Conservation (phyloP, 106 monocot genomes). For the Gastrodia elata region DNA sequence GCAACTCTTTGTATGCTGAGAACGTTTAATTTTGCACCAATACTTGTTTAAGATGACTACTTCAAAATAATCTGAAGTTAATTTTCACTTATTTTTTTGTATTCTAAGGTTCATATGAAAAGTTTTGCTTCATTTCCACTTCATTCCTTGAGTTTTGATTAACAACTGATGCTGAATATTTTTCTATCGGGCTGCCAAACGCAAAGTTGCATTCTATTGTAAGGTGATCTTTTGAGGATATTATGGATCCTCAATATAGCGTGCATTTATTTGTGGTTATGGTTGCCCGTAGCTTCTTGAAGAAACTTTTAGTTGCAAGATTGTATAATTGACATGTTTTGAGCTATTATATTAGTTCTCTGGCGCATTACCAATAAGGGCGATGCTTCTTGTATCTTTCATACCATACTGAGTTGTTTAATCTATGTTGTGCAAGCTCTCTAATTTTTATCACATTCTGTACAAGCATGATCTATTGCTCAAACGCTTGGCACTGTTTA, state of each 20-base stretch:
- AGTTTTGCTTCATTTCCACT: slow-evolving; percentile 6
- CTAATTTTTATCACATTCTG: background rate
- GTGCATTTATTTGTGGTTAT: slow-evolving; percentile 9
- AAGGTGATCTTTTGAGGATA: slow-evolving; percentile 30
- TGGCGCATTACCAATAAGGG: background rate
- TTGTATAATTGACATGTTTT: background rate
- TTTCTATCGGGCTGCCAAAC: slow-evolving; percentile 9
- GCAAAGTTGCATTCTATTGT: slow-evolving; percentile 25
- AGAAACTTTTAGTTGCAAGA: background rate
- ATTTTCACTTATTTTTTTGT: slow-evolving; percentile 9
- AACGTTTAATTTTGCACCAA: background rate
- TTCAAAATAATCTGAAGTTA: background rate
- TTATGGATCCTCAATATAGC: slow-evolving; percentile 11
- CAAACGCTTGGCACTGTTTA: background rate
- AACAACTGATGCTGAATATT: slow-evolving; percentile 20
- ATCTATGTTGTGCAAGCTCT: background rate
- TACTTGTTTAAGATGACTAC: background rate
- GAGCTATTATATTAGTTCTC: background rate
- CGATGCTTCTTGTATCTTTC: background rate
- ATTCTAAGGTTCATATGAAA: slow-evolving; percentile 17
- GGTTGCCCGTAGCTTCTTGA: background rate
- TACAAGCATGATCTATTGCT: background rate
- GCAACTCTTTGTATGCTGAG: slow-evolving; percentile 14
- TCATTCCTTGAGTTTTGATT: slow-evolving; percentile 16
- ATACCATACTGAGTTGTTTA: background rate